Evolutionary conservation across 2,329 filamentous ascomycete species (phyloP), one percentile per base, ranked within the genome.

Genomic region (Penicillium sclerotigenum): DNA sequence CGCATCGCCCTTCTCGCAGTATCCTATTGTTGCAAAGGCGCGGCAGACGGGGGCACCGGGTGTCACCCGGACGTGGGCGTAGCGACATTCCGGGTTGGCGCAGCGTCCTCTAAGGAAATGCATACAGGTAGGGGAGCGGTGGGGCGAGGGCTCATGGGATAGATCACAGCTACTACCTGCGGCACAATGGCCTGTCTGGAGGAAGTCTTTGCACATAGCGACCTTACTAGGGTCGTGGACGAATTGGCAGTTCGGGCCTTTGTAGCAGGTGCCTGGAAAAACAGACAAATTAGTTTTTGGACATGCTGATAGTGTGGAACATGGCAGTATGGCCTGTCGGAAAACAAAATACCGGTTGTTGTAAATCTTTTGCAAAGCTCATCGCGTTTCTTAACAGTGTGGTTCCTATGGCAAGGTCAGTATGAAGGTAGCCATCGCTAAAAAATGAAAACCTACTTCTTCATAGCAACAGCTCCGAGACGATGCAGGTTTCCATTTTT

Each of bases 71-170:
- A 90, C 84, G 79, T 99, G 94, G 70, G 89, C 83, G 81, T 95
- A 97, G 61, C 84, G 88, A 77, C 94, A 97, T 65, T 87, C 83
- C 68, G 86, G 77, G 71, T 97, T 97, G 67, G 87, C 88, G 80
- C 94, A 97, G 71, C 91, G 89, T 69, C 91, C 91, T 72, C 89
- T 89, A 73, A 91, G 84, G 79, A 91, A 96, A 78, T 97, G 91
- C 73, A 94, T 77, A 79, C 94, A 97, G 59, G 88, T 84, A 55
- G 94, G 92, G 52, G 89, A 89, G 75, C 93, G 89, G 74, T 97
- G 84, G 63, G 91, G 84, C 53, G 83, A 89, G 61, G 90, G 80
- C 46, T 94, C 87, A 81, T 97, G 94, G 61, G 92, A 96, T 58
- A 97, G 83, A 75, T 96, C 90, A 81, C 94, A 99, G 68, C 82